A percentile compares a stretch with the other conserved stretches of the same genome.
These are phyloP conservation scores for Thecaphora frezii DNA, from an alignment of 1,284 basidiomycete species.

Conservation along the genomic window DNA sequence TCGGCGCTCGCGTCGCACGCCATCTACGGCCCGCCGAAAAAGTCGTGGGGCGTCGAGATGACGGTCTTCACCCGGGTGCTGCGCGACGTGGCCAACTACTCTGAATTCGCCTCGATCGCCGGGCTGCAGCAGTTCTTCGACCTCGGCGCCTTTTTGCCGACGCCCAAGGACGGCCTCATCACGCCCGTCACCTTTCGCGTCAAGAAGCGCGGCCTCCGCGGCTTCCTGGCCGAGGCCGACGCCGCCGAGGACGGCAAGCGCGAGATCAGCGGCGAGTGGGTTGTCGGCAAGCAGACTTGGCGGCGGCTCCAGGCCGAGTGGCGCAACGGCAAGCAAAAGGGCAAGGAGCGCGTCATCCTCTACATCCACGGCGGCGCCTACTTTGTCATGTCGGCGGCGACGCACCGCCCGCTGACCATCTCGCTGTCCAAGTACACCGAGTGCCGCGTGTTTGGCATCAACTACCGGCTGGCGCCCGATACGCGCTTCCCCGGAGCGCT, in stretches of 20 bases:
- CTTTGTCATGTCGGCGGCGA: conserved; percentile 90
- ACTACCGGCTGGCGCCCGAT: conserved; percentile 94
- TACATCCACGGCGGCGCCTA: conserved; percentile 97
- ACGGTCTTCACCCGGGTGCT: conserved; percentile 70
- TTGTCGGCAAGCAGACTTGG: conserved; percentile 89
- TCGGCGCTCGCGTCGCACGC: conserved; percentile 55
- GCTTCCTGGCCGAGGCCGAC: conserved; percentile 76
- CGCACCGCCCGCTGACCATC: conserved; percentile 87
- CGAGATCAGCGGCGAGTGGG: conserved; percentile 92
- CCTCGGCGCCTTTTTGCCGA: conserved; percentile 77
- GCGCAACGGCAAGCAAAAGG: conserved; percentile 51
- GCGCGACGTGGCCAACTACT: conserved; percentile 80
- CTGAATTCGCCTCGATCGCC: conserved; percentile 79
- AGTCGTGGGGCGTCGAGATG: conserved; percentile 80
- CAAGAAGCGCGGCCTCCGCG: conserved; percentile 70
- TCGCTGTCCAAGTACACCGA: conserved; percentile 86
- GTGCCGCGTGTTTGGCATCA: conserved; percentile 92
- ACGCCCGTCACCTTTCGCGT: conserved; percentile 93
- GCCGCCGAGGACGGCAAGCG: conserved; percentile 72
- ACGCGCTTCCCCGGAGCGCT: conserved; percentile 89
- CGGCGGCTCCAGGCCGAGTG: conserved; percentile 82
- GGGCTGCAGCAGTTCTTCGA: conserved; percentile 72
- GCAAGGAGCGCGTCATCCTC: conserved; percentile 79
- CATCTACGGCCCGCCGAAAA: conserved; percentile 71
- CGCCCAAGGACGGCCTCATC: conserved; percentile 89